A percentile compares a stretch with the other conserved stretches of the same genome.
phyloP scores from a whole-genome alignment of 228 moss, liverwort and hornwort species.

The Sphagnum fallax region DNA sequence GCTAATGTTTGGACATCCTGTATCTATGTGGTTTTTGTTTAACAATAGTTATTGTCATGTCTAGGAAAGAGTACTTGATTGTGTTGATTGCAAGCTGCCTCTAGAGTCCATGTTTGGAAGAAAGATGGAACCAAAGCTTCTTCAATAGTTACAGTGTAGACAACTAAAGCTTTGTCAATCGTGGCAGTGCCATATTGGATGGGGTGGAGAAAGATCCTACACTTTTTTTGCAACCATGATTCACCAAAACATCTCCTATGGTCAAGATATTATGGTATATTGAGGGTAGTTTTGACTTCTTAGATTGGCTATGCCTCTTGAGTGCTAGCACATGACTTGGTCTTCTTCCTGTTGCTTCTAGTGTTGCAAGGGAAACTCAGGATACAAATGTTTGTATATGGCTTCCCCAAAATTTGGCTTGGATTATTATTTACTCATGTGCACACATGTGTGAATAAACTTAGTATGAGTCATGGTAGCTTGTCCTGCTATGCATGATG shows the following conservation, averaged over 20 bases:
- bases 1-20: background rate
- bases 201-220: constrained; percentile 89
- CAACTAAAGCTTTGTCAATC: constrained; percentile 53
- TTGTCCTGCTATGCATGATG: no score
- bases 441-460: no score
- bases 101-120: constrained; percentile 64
- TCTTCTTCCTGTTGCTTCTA: no score
- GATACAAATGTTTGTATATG: no score
- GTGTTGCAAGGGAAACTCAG: no score
- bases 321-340: no score
- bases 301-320: no score
- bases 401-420: no score
- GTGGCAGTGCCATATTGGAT: constrained; percentile 64
- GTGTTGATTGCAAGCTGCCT: constrained; percentile 79
- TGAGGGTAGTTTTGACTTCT: no score
- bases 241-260: constrained; percentile 74
- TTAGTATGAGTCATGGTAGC: no score
- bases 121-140: constrained; percentile 64
- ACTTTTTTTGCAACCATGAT: constrained; percentile 74
- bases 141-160: background rate
- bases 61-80: constrained; percentile 81
- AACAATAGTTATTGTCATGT: background rate
- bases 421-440: no score
- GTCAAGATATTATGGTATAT: constrained; percentile 26
- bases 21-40: background rate